These are phyloP conservation scores for Ailanthus altissimus DNA, from an alignment of 345 rosid species.

Conservation along the genomic window DNA sequence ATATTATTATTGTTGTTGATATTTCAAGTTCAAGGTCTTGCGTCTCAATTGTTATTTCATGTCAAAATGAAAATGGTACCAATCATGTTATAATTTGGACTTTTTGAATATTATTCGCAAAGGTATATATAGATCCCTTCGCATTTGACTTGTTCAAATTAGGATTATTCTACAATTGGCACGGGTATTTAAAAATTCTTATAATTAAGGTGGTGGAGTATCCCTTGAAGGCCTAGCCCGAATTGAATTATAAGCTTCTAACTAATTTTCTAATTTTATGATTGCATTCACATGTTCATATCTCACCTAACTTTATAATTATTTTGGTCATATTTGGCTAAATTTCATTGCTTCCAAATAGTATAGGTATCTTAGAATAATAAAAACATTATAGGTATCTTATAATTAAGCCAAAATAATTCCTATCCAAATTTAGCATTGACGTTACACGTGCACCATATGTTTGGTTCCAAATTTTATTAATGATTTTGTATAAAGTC, in stretches of 20 bases:
- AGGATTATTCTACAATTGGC: background rate
- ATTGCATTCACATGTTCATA: conserved; percentile 15
- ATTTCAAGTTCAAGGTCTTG: background rate
- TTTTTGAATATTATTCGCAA: background rate
- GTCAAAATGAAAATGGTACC: background rate
- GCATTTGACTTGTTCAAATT: background rate
- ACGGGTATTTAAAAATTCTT: background rate
- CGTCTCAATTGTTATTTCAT: background rate
- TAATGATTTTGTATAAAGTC: conserved; percentile 21
- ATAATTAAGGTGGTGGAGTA: background rate
- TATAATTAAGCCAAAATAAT: background rate
- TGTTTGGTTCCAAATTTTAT: conserved; percentile 15
- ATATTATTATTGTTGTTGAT: background rate
- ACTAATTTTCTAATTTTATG: conserved; percentile 5
- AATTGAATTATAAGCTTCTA: conserved; percentile 12
- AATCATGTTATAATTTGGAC: background rate
- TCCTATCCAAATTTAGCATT: background rate
- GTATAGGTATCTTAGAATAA: background rate
- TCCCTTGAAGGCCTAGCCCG: conserved; percentile 4
- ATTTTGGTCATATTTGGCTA: background rate
- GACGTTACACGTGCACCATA: conserved; percentile 26
- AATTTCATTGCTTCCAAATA: conserved; percentile 5
- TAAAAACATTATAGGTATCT: background rate
- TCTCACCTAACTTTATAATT: conserved; percentile 8
- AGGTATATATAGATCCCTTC: background rate